A percentile compares a stretch with the other conserved stretches of the same genome.
These are phyloP conservation scores for Talaromyces atroroseus DNA, from an alignment of 2,329 filamentous ascomycete species.

Conservation along the genomic window DNA sequence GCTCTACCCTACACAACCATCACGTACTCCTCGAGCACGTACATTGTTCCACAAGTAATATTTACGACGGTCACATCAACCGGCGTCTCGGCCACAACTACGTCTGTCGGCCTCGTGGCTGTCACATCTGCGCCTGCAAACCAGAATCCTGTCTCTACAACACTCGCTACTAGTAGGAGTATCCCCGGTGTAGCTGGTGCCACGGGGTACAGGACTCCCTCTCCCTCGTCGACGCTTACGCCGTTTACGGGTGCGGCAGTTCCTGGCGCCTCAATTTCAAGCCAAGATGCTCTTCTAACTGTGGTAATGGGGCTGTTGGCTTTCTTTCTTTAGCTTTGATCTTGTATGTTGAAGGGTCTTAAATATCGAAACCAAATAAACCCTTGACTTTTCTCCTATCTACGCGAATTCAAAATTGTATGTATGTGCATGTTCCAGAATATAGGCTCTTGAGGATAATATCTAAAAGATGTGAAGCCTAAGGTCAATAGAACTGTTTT, in stretches of 20 bases:
- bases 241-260: constrained; percentile 9
- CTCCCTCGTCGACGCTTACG: background rate
- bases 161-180: constrained; percentile 7
- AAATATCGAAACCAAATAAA: background rate
- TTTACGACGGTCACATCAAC: constrained; percentile 32
- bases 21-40: constrained; percentile 36
- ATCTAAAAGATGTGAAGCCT: too few relatives aligned
- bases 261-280: constrained; percentile 2
- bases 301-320: constrained; percentile 46
- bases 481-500: too few relatives aligned
- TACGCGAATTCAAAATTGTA: background rate
- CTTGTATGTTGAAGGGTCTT: background rate
- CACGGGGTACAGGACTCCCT: constrained; percentile 1
- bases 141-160: constrained; percentile 16
- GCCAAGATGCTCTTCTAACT: constrained; percentile 35
- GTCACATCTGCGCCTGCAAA: constrained; percentile 13
- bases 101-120: constrained; percentile 30
- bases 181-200: constrained; percentile 3
- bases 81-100: constrained; percentile 15
- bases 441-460: too few relatives aligned
- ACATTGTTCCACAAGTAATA: constrained; percentile 42
- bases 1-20: constrained; percentile 35
- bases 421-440: background rate
- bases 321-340: constrained; percentile 8
- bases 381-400: background rate